Conservation (phyloP, 2,329 filamentous ascomycete species). For the Fonsecaea multimorphosa region DNA sequence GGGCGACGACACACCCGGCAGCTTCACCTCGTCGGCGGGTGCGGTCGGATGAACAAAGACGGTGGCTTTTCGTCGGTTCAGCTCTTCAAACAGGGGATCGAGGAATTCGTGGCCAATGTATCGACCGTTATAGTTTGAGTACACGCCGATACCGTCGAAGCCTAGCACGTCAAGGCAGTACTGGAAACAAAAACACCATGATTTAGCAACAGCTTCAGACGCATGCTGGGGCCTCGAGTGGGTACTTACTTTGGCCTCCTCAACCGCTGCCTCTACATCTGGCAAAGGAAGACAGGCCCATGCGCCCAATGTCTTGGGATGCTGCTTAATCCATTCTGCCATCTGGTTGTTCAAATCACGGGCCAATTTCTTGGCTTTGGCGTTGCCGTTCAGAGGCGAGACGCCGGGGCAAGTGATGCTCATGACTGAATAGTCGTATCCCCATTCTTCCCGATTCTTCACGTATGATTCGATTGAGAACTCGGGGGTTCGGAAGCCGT, state of each 20-base stretch:
- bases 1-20: constrained; percentile 22
- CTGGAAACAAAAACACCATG: too few species aligned
- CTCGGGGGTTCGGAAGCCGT: constrained; percentile 16
- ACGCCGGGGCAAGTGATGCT: constrained; percentile 42
- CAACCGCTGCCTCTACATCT: constrained; percentile 13
- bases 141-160: constrained; percentile 20
- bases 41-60: constrained; percentile 21
- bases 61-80: constrained; percentile 14
- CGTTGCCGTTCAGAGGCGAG: constrained; percentile 14
- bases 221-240: too few species aligned
- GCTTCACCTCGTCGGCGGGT: background rate
- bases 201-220: too few species aligned
- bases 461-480: constrained; percentile 18
- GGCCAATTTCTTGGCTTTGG: background rate
- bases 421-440: constrained; percentile 37
- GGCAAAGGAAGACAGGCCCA: constrained; percentile 14
- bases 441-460: background rate
- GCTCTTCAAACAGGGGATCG: constrained; percentile 19
- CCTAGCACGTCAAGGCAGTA: constrained; percentile 23
- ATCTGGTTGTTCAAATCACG: background rate
- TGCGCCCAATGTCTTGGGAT: constrained; percentile 11
- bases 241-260: constrained; percentile 5
- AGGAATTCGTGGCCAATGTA: constrained; percentile 18
- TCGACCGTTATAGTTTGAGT: constrained; percentile 18
- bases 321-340: background rate